Base-by-base conservation (phyloP, 2,329 filamentous ascomycete species). In the Hymenoscyphus occultus region DNA sequence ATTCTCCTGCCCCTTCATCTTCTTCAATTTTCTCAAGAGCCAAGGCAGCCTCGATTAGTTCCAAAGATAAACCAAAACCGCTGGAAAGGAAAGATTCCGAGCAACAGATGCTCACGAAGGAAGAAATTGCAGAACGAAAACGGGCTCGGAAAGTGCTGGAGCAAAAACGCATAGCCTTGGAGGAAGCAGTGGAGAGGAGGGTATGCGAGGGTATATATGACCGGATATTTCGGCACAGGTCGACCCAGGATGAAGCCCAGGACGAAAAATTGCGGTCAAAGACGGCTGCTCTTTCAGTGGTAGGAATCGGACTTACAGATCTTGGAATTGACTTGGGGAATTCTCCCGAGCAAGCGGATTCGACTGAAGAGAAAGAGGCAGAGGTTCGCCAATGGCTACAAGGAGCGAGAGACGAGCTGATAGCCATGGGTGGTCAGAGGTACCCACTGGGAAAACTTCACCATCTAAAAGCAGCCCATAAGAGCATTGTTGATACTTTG, bases 201-300 rank as follows among this genome's bases (percentile, higher is more conserved):
- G 85, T 93, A 12, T 96, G 92, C 74, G 92, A 96, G 75, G 88
- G 89, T 62, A 88, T 94, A 57, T 98, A 98, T 74, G 84, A 89
- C 65, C 89, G 90, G 69, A 92, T 99, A 75, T 99, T 94, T 84
- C 88, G 93, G 58, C 95, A 99, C 76, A 87, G 90, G 66, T 95
- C 85, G 75, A 96, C 94, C 0, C 89, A 98, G 73, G 95, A 99
- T 74, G 94, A 97, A 77, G 93, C 95, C 13, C 86, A 94, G 73
- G 95, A 99, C 75, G 93, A 96, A 73, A 97, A 96, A 75, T 82
- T 99, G 60, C 87, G 95, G 39, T 99, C 95, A 10, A 95, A 96
- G 73, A 97, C 93, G 1, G 94, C 94, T 22, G 93, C 95, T 0
- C 80, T 99, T 56, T 86, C 90, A 2, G 81, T 99, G n/a, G 92